Evolutionary conservation across 2,329 filamentous ascomycete genomes (phyloP), one percentile per base, ranked within the genome.

Genomic region (Fusarium longipes): DNA sequence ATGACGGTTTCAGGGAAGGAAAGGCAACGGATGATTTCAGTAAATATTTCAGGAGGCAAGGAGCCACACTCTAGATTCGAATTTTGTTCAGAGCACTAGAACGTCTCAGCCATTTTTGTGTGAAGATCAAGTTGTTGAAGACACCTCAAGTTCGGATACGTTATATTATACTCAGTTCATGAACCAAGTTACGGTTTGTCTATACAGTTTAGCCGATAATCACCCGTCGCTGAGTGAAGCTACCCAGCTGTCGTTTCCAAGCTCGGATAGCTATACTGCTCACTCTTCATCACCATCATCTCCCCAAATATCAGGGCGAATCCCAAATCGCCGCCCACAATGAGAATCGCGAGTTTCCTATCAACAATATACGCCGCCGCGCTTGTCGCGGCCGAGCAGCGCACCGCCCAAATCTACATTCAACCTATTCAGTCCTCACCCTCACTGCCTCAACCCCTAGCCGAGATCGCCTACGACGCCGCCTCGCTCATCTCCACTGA

Each of bases 401-500:
- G 81, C 61, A 84, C 81, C 30, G 82, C 82, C 30, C 77, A 84
- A 58, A 78, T 88, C 77, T 86, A 84, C 79, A 78, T 87, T 69
- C 85, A 88, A 64, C 81, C 84, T 51, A 75, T 88, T 63, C 70
- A 76, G 27, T 61, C 74, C 51, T 69, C 75, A 22, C 65, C 76
- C 40, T 59, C 76, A 32, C 59, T 74, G 8, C 78, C 83, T 53
- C 51, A 74, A 73, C 43, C 77, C n/a, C 84, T 90, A 57, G 87
- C 86, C 67, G 83, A 86, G 65, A 77, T 90, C 60, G 77, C 81
- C 60, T 89, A 86, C 81, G 82, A 88, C 73, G 73, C 79, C 27
- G 75, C 77, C n/a, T 74, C 80, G 5, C 74, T 79, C 36, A 75
- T 77, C 38, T 77, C 79, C n/a, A 79, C 84, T 33, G 79, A 82